Evolutionary conservation across 768 basidiomycete species (phyloP).

Genomic region (Termitomyces sp.): DNA sequence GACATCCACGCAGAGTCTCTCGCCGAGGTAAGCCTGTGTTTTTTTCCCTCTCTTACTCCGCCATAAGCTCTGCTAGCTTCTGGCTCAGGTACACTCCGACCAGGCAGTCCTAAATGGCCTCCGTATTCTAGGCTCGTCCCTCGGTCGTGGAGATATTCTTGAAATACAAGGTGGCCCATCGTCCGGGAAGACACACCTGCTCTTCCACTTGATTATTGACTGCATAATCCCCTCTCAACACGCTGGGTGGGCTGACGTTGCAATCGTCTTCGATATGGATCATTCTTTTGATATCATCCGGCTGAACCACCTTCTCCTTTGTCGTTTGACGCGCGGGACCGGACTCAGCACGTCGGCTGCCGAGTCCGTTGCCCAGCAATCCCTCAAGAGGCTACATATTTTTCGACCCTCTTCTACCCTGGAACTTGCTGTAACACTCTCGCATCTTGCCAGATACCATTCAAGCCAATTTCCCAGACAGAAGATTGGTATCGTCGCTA

Average conservation of each 20-base stretch:
- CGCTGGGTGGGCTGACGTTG: constrained; percentile 60
- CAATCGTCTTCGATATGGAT: constrained; percentile 69
- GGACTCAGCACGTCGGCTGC: constrained; percentile 17
- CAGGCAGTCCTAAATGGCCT: not conserved
- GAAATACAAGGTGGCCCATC: constrained; percentile 72
- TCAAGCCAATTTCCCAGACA: constrained; percentile 36
- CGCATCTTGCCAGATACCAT: constrained; percentile 52
- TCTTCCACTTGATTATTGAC: constrained; percentile 56
- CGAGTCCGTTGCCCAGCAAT: constrained; percentile 26
- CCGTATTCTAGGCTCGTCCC: not conserved
- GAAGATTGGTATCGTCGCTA: constrained; percentile 59
- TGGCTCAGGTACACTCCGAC: not conserved
- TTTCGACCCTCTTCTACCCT: constrained; percentile 63
- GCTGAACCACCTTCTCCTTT: constrained; percentile 45
- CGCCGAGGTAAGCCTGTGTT: constrained; percentile 22
- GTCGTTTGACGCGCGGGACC: constrained; percentile 24
- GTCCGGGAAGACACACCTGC: constrained; percentile 76
- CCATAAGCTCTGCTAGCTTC: constrained; percentile 4
- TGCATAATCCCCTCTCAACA: constrained; percentile 47
- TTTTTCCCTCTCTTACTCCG: not conserved
- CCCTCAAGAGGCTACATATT: constrained; percentile 55
- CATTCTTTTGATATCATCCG: constrained; percentile 53
- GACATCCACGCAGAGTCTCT: constrained; percentile 30
- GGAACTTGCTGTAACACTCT: constrained; percentile 66
- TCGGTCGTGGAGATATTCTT: constrained; percentile 54